Conservation (phyloP, 345 rosid species). For the Pistacia atlantica region DNA sequence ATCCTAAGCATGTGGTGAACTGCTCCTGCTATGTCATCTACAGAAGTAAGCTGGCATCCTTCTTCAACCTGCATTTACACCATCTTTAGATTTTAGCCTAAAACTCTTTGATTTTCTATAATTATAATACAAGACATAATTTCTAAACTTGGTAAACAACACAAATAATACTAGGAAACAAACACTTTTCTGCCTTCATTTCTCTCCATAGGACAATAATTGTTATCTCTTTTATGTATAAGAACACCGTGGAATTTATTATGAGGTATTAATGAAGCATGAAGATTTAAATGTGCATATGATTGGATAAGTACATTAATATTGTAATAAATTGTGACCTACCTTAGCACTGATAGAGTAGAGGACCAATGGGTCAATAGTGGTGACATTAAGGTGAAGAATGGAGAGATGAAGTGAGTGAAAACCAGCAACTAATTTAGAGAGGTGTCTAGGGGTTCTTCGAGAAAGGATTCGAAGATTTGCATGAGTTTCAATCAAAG, state of each 20-base stretch:
- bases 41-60: conserved; percentile 81
- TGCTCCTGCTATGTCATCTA: conserved; percentile 87
- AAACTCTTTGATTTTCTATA: conserved; percentile 18
- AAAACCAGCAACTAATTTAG: conserved; percentile 59
- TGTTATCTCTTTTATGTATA: not conserved
- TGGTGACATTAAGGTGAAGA: conserved; percentile 75
- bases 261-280: too few relatives aligned
- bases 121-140: conserved; percentile 1
- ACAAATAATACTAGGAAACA: conserved; percentile 1
- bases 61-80: conserved; percentile 69
- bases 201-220: conserved; percentile 22
- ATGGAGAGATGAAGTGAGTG: conserved; percentile 66
- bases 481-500: conserved; percentile 84
- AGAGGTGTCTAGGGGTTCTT: conserved; percentile 53
- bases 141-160: conserved; percentile 10
- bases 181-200: not conserved
- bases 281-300: too few relatives aligned
- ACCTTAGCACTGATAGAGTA: conserved; percentile 90
- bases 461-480: conserved; percentile 71
- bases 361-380: conserved; percentile 54
- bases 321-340: conserved; percentile 1
- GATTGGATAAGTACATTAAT: not conserved
- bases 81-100: conserved; percentile 18
- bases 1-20: conserved; percentile 82
- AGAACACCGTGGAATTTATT: too few relatives aligned